These are phyloP conservation scores for Puccinia polysora DNA, from an alignment of 1,284 basidiomycete species.

Conservation along the genomic window DNA sequence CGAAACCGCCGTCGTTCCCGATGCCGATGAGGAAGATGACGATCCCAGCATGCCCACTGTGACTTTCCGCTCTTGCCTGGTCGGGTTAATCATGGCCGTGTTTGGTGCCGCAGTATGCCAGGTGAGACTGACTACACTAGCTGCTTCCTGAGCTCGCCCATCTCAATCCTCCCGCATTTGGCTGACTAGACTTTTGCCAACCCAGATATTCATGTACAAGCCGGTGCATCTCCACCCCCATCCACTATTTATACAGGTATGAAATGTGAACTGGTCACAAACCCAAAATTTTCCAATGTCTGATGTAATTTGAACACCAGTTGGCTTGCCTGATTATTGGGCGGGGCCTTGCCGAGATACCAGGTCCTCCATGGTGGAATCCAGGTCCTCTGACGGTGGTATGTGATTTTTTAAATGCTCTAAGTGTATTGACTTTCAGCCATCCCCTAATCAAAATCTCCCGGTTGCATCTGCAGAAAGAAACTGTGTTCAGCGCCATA, in stretches of 20 bases:
- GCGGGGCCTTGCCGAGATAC: constrained; percentile 18
- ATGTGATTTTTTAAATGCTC: too few relatives aligned
- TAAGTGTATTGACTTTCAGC: not conserved
- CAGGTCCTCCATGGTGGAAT: constrained; percentile 40
- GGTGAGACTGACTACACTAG: not conserved
- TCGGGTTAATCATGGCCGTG: constrained; percentile 24
- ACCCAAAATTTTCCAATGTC: not conserved
- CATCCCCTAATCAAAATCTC: not conserved
- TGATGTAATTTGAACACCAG: not conserved
- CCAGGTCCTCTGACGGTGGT: constrained; percentile 31
- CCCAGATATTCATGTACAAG: constrained; percentile 31
- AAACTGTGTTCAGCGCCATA: constrained; percentile 38
- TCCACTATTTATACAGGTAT: constrained; percentile 35
- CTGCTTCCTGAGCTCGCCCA: not conserved
- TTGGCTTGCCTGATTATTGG: constrained; percentile 34
- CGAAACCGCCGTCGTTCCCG: constrained; percentile 35
- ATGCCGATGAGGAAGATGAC: constrained; percentile 18
- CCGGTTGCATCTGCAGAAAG: constrained; percentile 11
- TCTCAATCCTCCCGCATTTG: not conserved
- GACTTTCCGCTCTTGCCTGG: constrained; percentile 25
- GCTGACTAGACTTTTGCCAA: not conserved
- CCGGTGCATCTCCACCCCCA: constrained; percentile 23
- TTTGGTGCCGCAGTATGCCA: constrained; percentile 40
- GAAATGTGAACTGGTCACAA: not conserved
- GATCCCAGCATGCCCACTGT: constrained; percentile 34